Evolutionary conservation across 352 stramenopile genomes (phyloP), one percentile per base, ranked within the genome.

Genomic region (Phytopythium ostracodes): DNA sequence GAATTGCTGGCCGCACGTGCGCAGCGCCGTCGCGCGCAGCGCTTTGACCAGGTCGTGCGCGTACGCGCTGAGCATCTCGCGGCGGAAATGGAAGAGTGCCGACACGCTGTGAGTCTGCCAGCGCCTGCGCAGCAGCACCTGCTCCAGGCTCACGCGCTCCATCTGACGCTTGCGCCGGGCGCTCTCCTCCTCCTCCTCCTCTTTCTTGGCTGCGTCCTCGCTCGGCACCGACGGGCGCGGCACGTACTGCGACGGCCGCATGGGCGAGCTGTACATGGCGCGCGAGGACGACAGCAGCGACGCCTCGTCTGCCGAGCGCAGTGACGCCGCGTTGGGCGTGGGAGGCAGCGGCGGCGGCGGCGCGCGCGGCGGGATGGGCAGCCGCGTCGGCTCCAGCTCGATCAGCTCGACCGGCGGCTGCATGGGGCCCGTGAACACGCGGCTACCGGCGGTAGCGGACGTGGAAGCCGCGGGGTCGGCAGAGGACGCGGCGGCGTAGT

Each of bases 31-130:
- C 14, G 79, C 72, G 35, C 82, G 80, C 52, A 88, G 60, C 44
- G 76, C 76, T 60, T 89, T 90, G 54, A 89, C 75, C 49, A 89
- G 63, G 47, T 88, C 80, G 56, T 85, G 77, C 43, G 78, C 80
- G 57, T 89, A 88, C 25, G 66, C 59, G 40, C 76, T 78, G 29
- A 89, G 55, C 62, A 81, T 36, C 1, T 77, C 64, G 35, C 59
- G 62, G 15, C 71, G 72, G 64, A 89, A 88, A 54, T 82, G 76
- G 63, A 83, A 87, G 51, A 92, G 68, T 56, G 72, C 66, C 33
- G 82, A 92, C 56, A 81, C 73, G 62, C 72, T 84, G 75, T 92
- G 80, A 27, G 81, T 71, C 53, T 72, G 63, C 82, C 80, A 92
- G 67, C 71, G 66, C 36, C 67, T 62, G 56, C 65, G 42, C 38